Percentiles rank a stretch among this genome's conserved stretches.
Evolutionary conservation across 1,139 yeast species (phyloP).

Genomic region (Hanseniaspora gamundiae): DNA sequence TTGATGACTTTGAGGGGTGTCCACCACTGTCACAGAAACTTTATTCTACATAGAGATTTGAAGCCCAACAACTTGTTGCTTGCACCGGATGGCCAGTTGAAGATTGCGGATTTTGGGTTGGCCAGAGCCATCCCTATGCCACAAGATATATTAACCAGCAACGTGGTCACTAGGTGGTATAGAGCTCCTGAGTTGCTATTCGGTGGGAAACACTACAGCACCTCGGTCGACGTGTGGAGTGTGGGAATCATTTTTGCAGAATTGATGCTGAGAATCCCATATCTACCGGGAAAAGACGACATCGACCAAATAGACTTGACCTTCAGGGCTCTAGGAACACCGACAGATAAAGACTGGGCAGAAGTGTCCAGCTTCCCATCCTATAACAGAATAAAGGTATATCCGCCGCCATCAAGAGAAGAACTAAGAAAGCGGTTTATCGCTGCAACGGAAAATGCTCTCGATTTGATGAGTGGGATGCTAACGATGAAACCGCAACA

Average conservation of each 20-base stretch:
- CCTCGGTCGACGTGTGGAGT: constrained; percentile 88
- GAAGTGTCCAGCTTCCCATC: constrained; percentile 70
- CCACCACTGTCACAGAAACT: constrained; percentile 89
- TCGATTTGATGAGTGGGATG: constrained; percentile 65
- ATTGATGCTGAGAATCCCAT: constrained; percentile 87
- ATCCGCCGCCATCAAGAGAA: constrained; percentile 74
- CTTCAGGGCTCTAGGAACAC: constrained; percentile 90
- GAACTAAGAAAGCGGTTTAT: constrained; percentile 76
- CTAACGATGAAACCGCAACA: constrained; percentile 67
- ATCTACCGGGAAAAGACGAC: constrained; percentile 86
- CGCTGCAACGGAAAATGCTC: constrained; percentile 83
- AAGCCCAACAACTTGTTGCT: constrained; percentile 74
- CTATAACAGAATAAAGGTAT: constrained; percentile 57
- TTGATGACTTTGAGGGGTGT: constrained; percentile 89
- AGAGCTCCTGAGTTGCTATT: constrained; percentile 87
- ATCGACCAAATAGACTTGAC: constrained; percentile 83
- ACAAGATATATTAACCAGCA: constrained; percentile 73
- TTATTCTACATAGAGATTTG: constrained; percentile 78
- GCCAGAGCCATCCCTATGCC: constrained; percentile 76
- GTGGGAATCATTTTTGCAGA: constrained; percentile 95
- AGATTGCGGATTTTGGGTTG: constrained; percentile 93
- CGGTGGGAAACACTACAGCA: constrained; percentile 82
- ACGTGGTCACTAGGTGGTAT: constrained; percentile 96
- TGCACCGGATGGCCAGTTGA: constrained; percentile 77
- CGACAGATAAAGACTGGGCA: constrained; percentile 88